Evolutionary conservation across 2,329 filamentous ascomycete species (phyloP).

Genomic region (Calonectria pauciramosa): DNA sequence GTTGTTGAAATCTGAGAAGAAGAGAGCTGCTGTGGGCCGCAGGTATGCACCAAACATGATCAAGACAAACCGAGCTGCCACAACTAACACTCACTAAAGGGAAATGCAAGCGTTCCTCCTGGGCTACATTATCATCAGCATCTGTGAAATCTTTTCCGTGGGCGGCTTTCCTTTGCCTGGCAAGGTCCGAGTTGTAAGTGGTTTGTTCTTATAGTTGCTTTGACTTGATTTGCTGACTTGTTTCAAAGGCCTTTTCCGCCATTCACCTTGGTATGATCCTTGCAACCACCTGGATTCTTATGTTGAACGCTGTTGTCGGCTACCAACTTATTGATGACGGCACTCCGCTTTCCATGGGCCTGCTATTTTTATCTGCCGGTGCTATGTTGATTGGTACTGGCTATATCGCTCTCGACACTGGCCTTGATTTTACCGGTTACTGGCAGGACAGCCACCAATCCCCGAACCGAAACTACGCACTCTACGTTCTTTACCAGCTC

Average conservation of each 20-base stretch:
- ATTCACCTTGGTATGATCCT: conserved; percentile 92
- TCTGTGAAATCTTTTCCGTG: conserved; percentile 97
- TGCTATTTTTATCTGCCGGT: conserved; percentile 79
- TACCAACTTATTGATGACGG: conserved; percentile 96
- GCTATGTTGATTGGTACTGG: conserved; percentile 89
- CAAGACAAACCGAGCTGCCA: neutral
- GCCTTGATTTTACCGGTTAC: conserved; percentile 84
- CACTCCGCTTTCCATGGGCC: conserved; percentile 83
- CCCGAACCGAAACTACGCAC: conserved; percentile 82
- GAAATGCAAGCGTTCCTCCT: conserved; percentile 97
- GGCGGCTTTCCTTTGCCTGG: conserved; percentile 85
- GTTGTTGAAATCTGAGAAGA: conserved; percentile 85
- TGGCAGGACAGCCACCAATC: conserved; percentile 77
- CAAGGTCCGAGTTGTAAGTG: conserved; percentile 78
- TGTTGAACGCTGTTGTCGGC: conserved; percentile 92
- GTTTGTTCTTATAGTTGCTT: neutral
- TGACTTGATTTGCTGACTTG: conserved; percentile 34
- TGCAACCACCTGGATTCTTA: conserved; percentile 89
- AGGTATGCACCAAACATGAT: conserved; percentile 68
- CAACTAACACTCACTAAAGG: conserved; percentile 60
- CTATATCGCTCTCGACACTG: conserved; percentile 96
- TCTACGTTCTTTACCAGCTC: conserved; percentile 96
- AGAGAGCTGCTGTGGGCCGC: conserved; percentile 93
- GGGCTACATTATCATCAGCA: conserved; percentile 87
- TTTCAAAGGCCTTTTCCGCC: conserved; percentile 81